phyloP scores from a whole-genome alignment of 148 eudicot species.

The Spergularia marina region DNA sequence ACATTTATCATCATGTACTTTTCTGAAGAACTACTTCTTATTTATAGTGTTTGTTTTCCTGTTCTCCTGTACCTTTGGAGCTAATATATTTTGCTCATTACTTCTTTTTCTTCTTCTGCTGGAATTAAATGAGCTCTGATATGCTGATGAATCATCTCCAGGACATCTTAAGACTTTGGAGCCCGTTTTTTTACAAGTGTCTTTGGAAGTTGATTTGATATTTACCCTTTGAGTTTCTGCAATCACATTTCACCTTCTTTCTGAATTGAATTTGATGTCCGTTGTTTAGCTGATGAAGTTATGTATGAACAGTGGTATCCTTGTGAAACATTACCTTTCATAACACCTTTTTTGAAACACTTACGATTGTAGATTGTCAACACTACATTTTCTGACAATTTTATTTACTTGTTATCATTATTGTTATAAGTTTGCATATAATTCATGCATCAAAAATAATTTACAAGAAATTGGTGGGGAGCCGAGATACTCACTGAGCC shows the following conservation, averaged over 20 bases:
- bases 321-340: no score
- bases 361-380: no score
- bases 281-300: background rate
- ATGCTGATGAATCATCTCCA: background rate
- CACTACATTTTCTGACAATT: no score
- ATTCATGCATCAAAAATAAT: no score
- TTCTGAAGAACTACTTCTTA: slow-evolving; percentile 9
- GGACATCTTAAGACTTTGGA: background rate
- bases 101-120: background rate
- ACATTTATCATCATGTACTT: slow-evolving; percentile 93
- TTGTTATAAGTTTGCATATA: no score
- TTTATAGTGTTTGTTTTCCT: background rate
- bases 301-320: background rate
- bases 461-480: no score
- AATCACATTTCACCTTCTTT: background rate
- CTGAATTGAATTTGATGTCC: background rate
- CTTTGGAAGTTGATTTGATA: background rate
- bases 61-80: background rate
- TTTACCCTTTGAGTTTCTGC: background rate
- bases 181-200: background rate
- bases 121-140: background rate
- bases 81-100: background rate
- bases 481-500: no score
- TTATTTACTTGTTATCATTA: no score
- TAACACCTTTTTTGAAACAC: no score